Evolutionary conservation across 164 flowering plant genomes (phyloP).

Genomic region (Tinospora cordifolia): DNA sequence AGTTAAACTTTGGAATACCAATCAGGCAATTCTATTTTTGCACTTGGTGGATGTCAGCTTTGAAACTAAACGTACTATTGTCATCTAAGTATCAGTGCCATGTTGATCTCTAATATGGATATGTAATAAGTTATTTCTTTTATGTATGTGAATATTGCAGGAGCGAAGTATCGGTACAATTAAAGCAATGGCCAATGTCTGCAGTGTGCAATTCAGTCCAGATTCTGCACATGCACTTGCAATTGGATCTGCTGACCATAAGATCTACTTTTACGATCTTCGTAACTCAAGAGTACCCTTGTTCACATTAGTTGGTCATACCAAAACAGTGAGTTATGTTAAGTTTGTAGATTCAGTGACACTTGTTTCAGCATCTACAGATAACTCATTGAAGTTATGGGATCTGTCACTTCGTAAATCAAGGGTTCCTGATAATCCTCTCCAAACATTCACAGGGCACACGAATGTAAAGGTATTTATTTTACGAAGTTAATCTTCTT

Average conservation of each 20-base stretch:
- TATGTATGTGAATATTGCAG: conserved; percentile 55
- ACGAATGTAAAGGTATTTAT: conserved; percentile 70
- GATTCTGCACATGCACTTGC: conserved; percentile 77
- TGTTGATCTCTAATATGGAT: conserved; percentile 22
- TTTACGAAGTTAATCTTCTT: no score
- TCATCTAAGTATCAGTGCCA: conserved; percentile 34
- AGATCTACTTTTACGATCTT: conserved; percentile 80
- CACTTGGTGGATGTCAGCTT: conserved; percentile 90
- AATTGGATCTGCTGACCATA: conserved; percentile 96
- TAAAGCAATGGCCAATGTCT: conserved; percentile 85
- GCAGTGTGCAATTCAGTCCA: conserved; percentile 87
- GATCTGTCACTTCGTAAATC: conserved; percentile 67
- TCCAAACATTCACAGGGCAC: conserved; percentile 90
- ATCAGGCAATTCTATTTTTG: conserved; percentile 97
- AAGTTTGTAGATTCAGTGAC: conserved; percentile 80
- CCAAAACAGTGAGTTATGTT: conserved; percentile 87
- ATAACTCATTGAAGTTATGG: conserved; percentile 91
- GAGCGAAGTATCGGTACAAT: conserved; percentile 76
- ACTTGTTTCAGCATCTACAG: conserved; percentile 92
- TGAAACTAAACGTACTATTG: conserved; percentile 83
- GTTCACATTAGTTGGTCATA: conserved; percentile 69
- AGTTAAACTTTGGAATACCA: conserved; percentile 98
- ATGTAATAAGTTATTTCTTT: conserved; percentile 44
- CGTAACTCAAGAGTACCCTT: conserved; percentile 65
- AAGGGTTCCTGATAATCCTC: conserved; percentile 59